Percentiles rank a stretch among this genome's conserved stretches.
phyloP scores from a whole-genome alignment of 257 asterid species.

The Solanum gandarillasii region DNA sequence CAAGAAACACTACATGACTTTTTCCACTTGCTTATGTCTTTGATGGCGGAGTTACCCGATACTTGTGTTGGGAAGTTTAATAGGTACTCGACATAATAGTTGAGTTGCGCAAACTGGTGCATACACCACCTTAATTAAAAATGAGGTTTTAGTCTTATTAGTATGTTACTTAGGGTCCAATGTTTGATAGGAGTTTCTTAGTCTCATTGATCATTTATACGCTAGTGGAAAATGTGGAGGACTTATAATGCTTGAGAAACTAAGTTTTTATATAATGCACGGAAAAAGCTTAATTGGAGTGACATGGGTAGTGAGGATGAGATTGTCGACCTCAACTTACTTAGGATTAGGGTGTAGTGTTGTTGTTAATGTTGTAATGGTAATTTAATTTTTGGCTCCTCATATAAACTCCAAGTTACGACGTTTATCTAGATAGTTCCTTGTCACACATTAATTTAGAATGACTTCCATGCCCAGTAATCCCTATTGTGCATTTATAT shows the following conservation, averaged over 20 bases:
- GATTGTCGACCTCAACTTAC: background rate
- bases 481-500: background rate
- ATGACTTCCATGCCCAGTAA: background rate
- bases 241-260: background rate
- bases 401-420: background rate
- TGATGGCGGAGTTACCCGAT: background rate
- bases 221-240: background rate
- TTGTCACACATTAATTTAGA: background rate
- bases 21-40: background rate
- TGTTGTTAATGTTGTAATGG: background rate
- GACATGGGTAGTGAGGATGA: background rate
- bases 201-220: background rate
- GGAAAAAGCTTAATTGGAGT: background rate
- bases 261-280: background rate
- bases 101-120: background rate
- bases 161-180: background rate
- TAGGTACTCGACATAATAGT: background rate
- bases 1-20: background rate
- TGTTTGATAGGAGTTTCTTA: background rate
- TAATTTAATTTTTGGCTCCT: background rate
- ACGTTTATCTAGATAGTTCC: background rate
- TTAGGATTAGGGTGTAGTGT: background rate
- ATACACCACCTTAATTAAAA: background rate
- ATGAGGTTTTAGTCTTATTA: background rate
- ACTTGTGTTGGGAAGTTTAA: background rate